Conservation (phyloP, 768 basidiomycete genomes). For the Serpula lacrymans region DNA sequence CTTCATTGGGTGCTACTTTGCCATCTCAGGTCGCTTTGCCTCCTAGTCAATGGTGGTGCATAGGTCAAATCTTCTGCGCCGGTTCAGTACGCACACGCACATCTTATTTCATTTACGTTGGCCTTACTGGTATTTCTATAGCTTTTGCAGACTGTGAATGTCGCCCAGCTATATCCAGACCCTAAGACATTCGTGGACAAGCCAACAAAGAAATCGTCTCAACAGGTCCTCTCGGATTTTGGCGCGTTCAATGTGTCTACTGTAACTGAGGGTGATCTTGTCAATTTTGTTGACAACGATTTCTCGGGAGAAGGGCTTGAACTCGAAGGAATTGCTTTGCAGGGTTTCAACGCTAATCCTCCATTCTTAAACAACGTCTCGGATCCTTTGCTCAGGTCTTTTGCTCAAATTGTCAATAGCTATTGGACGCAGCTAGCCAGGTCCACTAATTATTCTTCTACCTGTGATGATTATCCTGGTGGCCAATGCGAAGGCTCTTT, state of each 20-base stretch:
- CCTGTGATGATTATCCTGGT: constrained; percentile 51
- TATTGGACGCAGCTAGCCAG: constrained; percentile 84
- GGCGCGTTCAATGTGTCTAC: constrained; percentile 30
- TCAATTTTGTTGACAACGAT: constrained; percentile 67
- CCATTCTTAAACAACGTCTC: constrained; percentile 68
- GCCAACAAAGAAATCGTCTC: constrained; percentile 68
- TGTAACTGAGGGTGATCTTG: constrained; percentile 61
- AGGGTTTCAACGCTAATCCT: constrained; percentile 61
- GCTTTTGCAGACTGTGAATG: constrained; percentile 83
- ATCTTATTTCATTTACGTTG: no score
- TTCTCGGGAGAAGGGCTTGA: constrained; percentile 87
- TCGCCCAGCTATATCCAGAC: constrained; percentile 73
- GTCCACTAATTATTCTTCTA: constrained; percentile 62
- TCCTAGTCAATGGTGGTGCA: constrained; percentile 75
- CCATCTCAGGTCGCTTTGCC: constrained; percentile 66
- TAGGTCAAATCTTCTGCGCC: constrained; percentile 74
- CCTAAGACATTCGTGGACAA: constrained; percentile 90
- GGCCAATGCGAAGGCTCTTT: constrained; percentile 75
- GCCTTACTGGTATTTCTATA: no score
- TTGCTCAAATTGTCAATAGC: constrained; percentile 73
- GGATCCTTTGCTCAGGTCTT: constrained; percentile 67
- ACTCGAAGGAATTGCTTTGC: constrained; percentile 57
- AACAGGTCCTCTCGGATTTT: constrained; percentile 71
- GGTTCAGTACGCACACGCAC: constrained; percentile 63
- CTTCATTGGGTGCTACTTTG: constrained; percentile 44